Evolutionary conservation across 1,139 yeast genomes (phyloP), one percentile per base, ranked within the genome.

Genomic region (Suhomyces bokatorum): DNA sequence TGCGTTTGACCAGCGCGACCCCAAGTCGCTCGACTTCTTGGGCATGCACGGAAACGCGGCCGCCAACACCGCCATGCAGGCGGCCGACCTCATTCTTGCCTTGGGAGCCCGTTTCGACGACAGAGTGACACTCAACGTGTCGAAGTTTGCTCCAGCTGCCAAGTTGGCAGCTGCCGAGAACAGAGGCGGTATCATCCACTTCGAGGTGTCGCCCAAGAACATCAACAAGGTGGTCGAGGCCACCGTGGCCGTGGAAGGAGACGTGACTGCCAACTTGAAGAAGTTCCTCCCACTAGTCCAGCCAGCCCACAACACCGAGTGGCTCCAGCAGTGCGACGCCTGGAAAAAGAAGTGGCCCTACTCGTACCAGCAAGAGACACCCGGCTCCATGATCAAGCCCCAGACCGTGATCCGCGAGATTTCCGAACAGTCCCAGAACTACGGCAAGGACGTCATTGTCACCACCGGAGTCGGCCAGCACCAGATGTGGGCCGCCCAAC

Each of bases 401-500:
- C 99, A 93, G 73, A 88, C 97, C 37, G 83, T 91, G 47, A 83
- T 93, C 52, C 70, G 77, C 44, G 93, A 87, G 67, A 78, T 93
- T 48, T 83, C 95, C 9, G 78, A 82, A 52, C 85, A 90, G 59
- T 83, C 91, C 32, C 75, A 73, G 43, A 73, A 75, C 44, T 79
- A 82, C 59, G 83, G 81, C 51, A 87, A 81, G 64, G 88, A 83
- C 52, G 91, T 89, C 51, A 82, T 90, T 60, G 84, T 93, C 57
- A 87, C 98, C 45, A 93, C 99, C 38, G 99, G 99, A 76, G 98
- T 93, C 46, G 99, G 99, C 49, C 99, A 93, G 77, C 99, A 93
- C 78, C 99, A 93, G 75, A 93, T 93, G 99, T 93, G 99, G 98
- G 95, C 98, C 35, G 99, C 99, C 35, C 99, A 93, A 73, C 91